Evolutionary conservation across 2,329 filamentous ascomycete genomes (phyloP).

Genomic region (Orbilia quercus): DNA sequence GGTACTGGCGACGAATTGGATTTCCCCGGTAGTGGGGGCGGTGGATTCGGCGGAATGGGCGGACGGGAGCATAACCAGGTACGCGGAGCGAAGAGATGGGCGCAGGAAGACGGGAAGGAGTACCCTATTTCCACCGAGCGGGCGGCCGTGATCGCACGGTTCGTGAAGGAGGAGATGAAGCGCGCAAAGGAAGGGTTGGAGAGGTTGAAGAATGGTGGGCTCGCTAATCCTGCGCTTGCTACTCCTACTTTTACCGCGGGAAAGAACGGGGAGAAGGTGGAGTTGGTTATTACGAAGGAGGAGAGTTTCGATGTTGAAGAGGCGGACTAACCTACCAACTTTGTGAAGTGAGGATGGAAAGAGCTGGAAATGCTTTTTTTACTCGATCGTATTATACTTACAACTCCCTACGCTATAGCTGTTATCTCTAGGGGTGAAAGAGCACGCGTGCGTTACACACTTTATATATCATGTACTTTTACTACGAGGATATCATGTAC

Average conservation of each 20-base stretch:
- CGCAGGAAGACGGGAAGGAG: slow-evolving; percentile 74
- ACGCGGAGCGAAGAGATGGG: slow-evolving; percentile 69
- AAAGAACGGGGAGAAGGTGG: slow-evolving; percentile 16
- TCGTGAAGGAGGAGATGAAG: slow-evolving; percentile 69
- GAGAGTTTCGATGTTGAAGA: slow-evolving; percentile 50
- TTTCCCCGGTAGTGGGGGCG: slow-evolving; percentile 57
- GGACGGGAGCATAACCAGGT: slow-evolving; percentile 57
- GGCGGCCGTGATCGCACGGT: slow-evolving; percentile 75
- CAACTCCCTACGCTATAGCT: too few relatives aligned
- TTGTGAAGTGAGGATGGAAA: too few relatives aligned
- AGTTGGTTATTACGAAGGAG: slow-evolving; percentile 24
- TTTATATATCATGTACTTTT: too few relatives aligned
- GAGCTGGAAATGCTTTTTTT: too few relatives aligned
- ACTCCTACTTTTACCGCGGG: too few relatives aligned
- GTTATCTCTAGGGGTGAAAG: too few relatives aligned
- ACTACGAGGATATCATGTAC: too few relatives aligned
- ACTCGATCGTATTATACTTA: too few relatives aligned
- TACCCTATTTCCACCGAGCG: slow-evolving; percentile 77
- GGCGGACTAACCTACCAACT: slow-evolving; percentile 28
- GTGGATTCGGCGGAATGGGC: slow-evolving; percentile 54
- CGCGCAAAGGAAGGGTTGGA: slow-evolving; percentile 31
- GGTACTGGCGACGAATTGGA: slow-evolving; percentile 72
- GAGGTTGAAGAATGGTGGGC: slow-evolving; percentile 14
- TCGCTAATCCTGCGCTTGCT: too few relatives aligned
- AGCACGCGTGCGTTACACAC: too few relatives aligned